These are phyloP conservation scores for Lanmaoa rubissima DNA, from an alignment of 768 basidiomycete genomes.

Conservation along the genomic window DNA sequence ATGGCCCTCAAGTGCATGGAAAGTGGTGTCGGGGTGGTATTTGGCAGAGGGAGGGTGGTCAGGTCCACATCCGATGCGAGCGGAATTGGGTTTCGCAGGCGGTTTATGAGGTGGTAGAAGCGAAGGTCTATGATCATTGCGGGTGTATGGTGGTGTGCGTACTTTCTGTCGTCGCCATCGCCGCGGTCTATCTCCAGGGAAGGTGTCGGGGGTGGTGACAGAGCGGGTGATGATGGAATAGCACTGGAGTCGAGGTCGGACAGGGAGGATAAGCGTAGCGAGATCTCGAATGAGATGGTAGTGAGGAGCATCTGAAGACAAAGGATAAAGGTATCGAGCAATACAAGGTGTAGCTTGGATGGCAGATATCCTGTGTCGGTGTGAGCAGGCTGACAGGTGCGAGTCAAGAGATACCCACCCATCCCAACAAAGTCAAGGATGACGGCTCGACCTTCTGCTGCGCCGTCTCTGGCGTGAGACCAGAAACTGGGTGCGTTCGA, in stretches of 20 bases:
- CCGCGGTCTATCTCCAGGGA: slow-evolving; percentile 24
- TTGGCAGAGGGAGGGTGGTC: slow-evolving; percentile 54
- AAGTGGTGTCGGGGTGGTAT: slow-evolving; percentile 54
- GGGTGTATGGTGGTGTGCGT: slow-evolving; percentile 28
- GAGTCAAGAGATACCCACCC: slow-evolving; percentile 44
- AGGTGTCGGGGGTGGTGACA: slow-evolving; percentile 21
- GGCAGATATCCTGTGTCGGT: slow-evolving; percentile 49
- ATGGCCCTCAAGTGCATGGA: slow-evolving; percentile 50
- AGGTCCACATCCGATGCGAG: slow-evolving; percentile 29
- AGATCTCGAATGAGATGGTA: slow-evolving; percentile 67
- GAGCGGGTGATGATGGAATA: slow-evolving; percentile 26
- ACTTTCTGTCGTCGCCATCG: slow-evolving; percentile 18
- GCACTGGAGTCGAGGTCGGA: slow-evolving; percentile 41
- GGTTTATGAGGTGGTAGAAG: slow-evolving; percentile 50
- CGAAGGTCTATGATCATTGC: slow-evolving; percentile 65
- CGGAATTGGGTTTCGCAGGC: slow-evolving; percentile 54
- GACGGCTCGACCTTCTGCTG: slow-evolving; percentile 57
- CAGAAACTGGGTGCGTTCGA: slow-evolving; percentile 62
- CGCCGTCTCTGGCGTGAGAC: slow-evolving; percentile 53
- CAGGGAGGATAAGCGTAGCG: slow-evolving; percentile 37
- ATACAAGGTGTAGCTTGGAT: slow-evolving; percentile 63
- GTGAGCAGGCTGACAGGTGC: slow-evolving; percentile 9
- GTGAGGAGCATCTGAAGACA: slow-evolving; percentile 64
- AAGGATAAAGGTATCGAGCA: slow-evolving; percentile 67
- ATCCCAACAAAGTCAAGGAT: slow-evolving; percentile 79